Conservation (phyloP, 2,329 filamentous ascomycete genomes). For the Aureobasidium lini region DNA sequence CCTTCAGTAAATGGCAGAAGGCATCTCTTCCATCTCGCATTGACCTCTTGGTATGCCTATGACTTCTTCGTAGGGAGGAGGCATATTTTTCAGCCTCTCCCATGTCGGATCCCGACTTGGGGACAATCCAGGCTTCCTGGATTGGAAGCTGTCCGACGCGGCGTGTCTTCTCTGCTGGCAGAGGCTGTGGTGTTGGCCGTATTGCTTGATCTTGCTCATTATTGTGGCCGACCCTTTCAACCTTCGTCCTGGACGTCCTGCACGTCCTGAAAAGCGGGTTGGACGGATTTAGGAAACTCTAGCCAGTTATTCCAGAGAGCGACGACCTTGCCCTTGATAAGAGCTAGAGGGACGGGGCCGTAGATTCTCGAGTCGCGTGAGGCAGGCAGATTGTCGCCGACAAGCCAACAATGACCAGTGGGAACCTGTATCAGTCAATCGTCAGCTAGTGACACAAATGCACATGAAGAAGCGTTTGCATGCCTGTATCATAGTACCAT, state of each 20-base stretch:
- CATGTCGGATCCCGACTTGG: not conserved
- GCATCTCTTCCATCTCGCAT: not conserved
- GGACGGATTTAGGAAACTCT: slow-evolving; percentile 10
- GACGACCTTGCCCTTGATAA: slow-evolving; percentile 77
- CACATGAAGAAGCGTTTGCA: not conserved
- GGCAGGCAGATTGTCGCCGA: slow-evolving; percentile 77
- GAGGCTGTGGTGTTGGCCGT: not conserved
- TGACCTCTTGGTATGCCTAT: too few species aligned
- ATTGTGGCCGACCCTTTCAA: not conserved
- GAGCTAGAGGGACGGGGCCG: slow-evolving; percentile 76
- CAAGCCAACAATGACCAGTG: slow-evolving; percentile 82
- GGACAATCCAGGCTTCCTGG: not conserved
- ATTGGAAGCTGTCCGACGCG: not conserved
- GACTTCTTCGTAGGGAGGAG: too few species aligned
- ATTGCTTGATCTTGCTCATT: not conserved
- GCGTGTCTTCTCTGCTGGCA: not conserved
- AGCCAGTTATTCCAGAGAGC: slow-evolving; percentile 26
- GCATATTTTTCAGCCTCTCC: too few species aligned
- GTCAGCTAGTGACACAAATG: not conserved
- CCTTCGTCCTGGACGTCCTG: not conserved
- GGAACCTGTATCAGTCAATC: slow-evolving; percentile 58
- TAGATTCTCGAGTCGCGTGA: slow-evolving; percentile 82
- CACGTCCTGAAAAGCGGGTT: not conserved
- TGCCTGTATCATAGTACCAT: slow-evolving; percentile 58
- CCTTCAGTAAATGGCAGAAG: not conserved